A percentile compares a stretch with the other conserved stretches of the same genome.
These are phyloP conservation scores for Annulohypoxylon maeteangense DNA, from an alignment of 495 filamentous ascomycete genomes.

Conservation along the genomic window DNA sequence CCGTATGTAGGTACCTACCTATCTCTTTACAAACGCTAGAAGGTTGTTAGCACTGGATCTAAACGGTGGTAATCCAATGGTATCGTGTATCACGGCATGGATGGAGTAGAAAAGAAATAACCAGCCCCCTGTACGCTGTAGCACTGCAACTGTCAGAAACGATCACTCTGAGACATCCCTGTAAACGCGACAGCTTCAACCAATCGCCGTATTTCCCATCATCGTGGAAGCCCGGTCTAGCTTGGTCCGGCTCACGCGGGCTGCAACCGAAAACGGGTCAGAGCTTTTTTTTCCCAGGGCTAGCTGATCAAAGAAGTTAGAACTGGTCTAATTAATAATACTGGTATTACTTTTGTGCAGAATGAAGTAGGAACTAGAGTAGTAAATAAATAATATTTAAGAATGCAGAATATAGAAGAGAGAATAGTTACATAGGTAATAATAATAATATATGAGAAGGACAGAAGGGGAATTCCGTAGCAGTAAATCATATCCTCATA, in stretches of 20 bases:
- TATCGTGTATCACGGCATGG: slow-evolving; percentile 29
- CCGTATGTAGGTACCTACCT: too few relatives aligned
- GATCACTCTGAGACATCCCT: slow-evolving; percentile 28
- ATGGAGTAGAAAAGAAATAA: slow-evolving; percentile 19
- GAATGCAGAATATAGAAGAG: not conserved
- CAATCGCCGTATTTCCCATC: slow-evolving; percentile 35
- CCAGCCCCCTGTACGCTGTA: not conserved
- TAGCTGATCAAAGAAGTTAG: slow-evolving; percentile 11
- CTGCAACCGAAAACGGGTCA: slow-evolving; percentile 28
- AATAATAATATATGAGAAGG: too few relatives aligned
- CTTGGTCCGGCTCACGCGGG: slow-evolving; percentile 37
- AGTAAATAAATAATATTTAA: not conserved
- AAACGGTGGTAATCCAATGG: slow-evolving; percentile 29
- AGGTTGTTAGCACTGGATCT: slow-evolving; percentile 7
- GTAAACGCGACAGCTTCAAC: slow-evolving; percentile 11
- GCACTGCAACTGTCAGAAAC: slow-evolving; percentile 42
- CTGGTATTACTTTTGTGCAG: not conserved
- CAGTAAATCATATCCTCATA: slow-evolving; percentile 14
- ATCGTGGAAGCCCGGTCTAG: slow-evolving; percentile 28
- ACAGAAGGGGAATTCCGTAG: not conserved
- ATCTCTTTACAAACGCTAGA: slow-evolving; percentile 4
- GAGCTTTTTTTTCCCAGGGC: slow-evolving; percentile 16
- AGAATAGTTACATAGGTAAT: too few relatives aligned
- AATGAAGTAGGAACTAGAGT: not conserved
- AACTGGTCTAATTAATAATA: slow-evolving; percentile 1